Evolutionary conservation across 306 rosid genomes (phyloP).

Genomic region (Vicia villosa): DNA sequence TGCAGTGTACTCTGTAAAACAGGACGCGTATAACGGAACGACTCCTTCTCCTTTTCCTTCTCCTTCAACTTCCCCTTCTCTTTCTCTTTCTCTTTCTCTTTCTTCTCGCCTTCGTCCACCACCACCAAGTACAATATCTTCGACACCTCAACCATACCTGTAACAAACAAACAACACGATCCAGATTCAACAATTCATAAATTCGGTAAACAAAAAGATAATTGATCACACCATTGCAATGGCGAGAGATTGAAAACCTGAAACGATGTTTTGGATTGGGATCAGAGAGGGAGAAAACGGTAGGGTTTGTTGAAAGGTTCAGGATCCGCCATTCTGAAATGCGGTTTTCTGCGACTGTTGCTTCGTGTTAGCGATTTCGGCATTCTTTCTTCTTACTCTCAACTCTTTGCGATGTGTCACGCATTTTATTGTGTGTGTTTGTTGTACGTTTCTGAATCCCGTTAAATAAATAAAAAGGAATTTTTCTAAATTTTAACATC

Average conservation of each 20-base stretch:
- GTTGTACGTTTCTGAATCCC: not conserved
- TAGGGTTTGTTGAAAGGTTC: constrained; percentile 26
- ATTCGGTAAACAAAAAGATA: not conserved
- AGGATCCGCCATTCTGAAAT: constrained; percentile 26
- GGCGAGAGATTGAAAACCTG: constrained; percentile 1
- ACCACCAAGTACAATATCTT: constrained; percentile 70
- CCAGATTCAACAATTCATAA: constrained; percentile 12
- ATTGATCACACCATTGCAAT: not conserved
- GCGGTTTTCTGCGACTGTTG: not conserved
- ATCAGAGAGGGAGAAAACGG: not conserved
- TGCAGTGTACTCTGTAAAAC: constrained; percentile 85
- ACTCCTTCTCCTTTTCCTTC: constrained; percentile 43
- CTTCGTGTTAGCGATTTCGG: not conserved
- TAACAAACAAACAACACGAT: constrained; percentile 2
- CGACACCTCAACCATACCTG: constrained; percentile 38
- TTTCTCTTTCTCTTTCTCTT: constrained; percentile 36
- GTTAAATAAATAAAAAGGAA: not conserved
- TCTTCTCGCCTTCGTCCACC: constrained; percentile 57
- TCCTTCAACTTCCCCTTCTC: constrained; percentile 36
- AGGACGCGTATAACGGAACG: constrained; percentile 78
- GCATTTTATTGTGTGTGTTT: not conserved
- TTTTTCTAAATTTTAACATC: too few species aligned
- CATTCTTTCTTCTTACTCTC: constrained; percentile 2
- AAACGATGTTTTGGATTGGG: not conserved
- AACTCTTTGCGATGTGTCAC: not conserved